Evolutionary conservation across 331 rosid genomes (phyloP).

Genomic region (Arachis monticola): DNA sequence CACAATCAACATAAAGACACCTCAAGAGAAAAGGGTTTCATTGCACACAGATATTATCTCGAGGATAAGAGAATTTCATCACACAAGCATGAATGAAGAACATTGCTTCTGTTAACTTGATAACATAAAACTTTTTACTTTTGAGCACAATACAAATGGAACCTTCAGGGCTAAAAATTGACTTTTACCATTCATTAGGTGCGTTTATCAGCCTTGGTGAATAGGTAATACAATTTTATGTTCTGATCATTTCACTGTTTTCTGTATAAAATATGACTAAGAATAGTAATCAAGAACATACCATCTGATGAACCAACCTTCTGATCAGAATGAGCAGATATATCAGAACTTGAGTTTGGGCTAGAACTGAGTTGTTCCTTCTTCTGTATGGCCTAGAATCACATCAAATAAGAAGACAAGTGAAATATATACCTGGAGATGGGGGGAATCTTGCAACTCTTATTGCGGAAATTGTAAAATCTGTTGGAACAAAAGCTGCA

Average conservation of each 20-base stretch:
- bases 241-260: neutral
- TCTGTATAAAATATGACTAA: too few relatives aligned
- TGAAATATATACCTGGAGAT: neutral
- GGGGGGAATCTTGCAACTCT: slow-evolving; percentile 2
- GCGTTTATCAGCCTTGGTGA: slow-evolving; percentile 14
- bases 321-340: slow-evolving; percentile 40
- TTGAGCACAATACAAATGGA: neutral
- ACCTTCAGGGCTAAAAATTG: neutral
- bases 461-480: slow-evolving; percentile 28
- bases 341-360: slow-evolving; percentile 40
- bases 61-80: neutral
- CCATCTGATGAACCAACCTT: slow-evolving; percentile 55
- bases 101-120: slow-evolving; percentile 6
- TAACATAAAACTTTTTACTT: neutral
- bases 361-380: slow-evolving; percentile 46
- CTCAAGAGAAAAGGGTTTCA: neutral
- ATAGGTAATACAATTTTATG: neutral
- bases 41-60: neutral
- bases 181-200: slow-evolving; percentile 1
- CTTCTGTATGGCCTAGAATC: slow-evolving; percentile 53
- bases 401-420: slow-evolving; percentile 24
- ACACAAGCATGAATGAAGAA: slow-evolving; percentile 22
- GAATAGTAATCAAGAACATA: slow-evolving; percentile 40
- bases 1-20: neutral
- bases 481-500: slow-evolving; percentile 9